Evolutionary conservation across 768 basidiomycete genomes (phyloP).

Genomic region (Sporobolomyces roseus): DNA sequence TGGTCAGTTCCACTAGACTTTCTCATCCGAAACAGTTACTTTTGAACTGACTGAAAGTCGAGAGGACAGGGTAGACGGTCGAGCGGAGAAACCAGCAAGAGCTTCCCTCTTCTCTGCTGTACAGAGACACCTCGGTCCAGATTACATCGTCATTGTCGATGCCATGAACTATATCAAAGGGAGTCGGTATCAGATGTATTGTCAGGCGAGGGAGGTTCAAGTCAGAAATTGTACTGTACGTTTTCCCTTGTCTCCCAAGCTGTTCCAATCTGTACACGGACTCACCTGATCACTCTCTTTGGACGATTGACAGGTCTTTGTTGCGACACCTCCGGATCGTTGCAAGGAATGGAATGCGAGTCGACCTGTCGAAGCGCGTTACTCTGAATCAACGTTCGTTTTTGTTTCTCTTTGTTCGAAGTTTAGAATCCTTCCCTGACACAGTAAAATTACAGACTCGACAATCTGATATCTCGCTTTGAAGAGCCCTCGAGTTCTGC

Average conservation of each 20-base stretch:
- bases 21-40: too few relatives aligned
- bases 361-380: constrained; percentile 56
- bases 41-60: too few relatives aligned
- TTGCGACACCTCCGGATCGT: constrained; percentile 59
- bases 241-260: constrained; percentile 21
- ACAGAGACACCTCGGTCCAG: constrained; percentile 65
- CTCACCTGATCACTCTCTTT: neutral
- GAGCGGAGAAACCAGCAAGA: constrained; percentile 79
- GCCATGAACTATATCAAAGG: constrained; percentile 97
- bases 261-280: neutral
- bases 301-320: constrained; percentile 47
- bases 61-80: constrained; percentile 62
- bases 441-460: constrained; percentile 70
- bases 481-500: constrained; percentile 98
- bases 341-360: constrained; percentile 71
- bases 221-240: constrained; percentile 80
- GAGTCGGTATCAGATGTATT: constrained; percentile 96
- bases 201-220: constrained; percentile 82
- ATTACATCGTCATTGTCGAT: constrained; percentile 83
- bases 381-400: constrained; percentile 50
- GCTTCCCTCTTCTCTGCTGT: constrained; percentile 76
- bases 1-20: constrained; percentile 23
- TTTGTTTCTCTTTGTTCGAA: neutral
- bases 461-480: constrained; percentile 77
- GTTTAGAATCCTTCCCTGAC: too few relatives aligned